Conservation (phyloP, 1,284 basidiomycete genomes). For the Ceratobasidium papillatum region DNA sequence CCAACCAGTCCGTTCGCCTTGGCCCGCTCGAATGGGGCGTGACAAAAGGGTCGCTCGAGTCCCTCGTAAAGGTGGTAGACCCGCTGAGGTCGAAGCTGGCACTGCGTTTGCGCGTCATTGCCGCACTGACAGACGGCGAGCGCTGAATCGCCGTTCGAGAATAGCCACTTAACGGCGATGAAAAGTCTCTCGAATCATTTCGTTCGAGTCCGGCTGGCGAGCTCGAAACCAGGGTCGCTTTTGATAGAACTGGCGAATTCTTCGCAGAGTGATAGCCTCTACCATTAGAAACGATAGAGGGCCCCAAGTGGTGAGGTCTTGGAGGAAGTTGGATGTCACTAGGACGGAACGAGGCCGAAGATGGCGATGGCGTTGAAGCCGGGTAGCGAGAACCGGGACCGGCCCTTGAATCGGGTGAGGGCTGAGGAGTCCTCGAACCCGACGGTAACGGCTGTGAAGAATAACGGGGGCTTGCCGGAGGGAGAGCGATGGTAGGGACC, state of each 20-base stretch:
- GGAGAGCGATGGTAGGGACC: background rate
- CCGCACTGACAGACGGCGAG: background rate
- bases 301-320: background rate
- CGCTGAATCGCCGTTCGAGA: background rate
- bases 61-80: constrained; percentile 1
- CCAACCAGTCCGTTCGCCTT: constrained; percentile 37
- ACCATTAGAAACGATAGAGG: background rate
- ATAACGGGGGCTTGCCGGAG: background rate
- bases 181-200: background rate
- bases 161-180: background rate
- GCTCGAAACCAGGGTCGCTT: background rate
- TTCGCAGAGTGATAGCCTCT: background rate
- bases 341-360: background rate
- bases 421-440: background rate
- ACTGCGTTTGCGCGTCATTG: constrained; percentile 27
- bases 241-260: constrained; percentile 8
- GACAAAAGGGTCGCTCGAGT: constrained; percentile 18
- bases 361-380: constrained; percentile 10
- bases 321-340: constrained; percentile 3
- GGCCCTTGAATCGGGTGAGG: background rate
- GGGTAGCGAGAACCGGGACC: background rate
- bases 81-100: constrained; percentile 30
- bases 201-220: background rate
- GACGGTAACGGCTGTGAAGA: background rate
- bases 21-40: background rate